A percentile compares a stretch with the other conserved stretches of the same genome.
These are phyloP conservation scores for Pichia sp. DNA, from an alignment of 1,139 yeast genomes.

Conservation along the genomic window DNA sequence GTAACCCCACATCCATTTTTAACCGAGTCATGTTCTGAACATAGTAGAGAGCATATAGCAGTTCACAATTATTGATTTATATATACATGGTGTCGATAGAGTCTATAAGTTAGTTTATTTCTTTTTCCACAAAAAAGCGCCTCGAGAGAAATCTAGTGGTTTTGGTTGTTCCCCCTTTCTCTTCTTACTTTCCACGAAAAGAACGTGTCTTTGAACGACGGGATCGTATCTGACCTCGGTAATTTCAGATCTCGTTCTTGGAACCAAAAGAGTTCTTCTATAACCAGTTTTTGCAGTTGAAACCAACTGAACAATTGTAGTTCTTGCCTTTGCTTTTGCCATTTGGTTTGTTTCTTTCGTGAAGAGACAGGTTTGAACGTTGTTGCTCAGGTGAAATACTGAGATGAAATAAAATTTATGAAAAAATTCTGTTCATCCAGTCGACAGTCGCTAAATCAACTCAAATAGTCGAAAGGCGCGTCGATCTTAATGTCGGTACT, in stretches of 20 bases:
- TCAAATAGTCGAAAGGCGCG: no score
- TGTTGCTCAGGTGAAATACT: no score
- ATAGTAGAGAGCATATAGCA: no score
- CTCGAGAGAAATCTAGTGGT: conserved; percentile 54
- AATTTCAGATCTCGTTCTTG: conserved; percentile 72
- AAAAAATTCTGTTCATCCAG: no score
- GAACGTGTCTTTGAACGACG: conserved; percentile 66
- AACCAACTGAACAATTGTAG: conserved; percentile 55
- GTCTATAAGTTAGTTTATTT: conserved; percentile 9
- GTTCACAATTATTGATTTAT: no score
- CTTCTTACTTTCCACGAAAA: conserved; percentile 82
- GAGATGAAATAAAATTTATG: no score
- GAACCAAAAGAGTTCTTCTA: conserved; percentile 70
- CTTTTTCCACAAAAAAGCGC: conserved; percentile 29
- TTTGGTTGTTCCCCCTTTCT: conserved; percentile 68
- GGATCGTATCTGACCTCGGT: conserved; percentile 90
- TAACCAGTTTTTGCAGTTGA: conserved; percentile 87
- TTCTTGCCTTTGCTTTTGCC: conserved; percentile 39
- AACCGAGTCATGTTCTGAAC: no score
- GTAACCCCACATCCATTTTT: no score
- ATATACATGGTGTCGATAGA: no score
- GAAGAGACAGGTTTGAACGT: no score
- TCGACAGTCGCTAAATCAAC: no score
- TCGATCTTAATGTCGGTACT: no score
- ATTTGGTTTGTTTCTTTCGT: conserved; percentile 3